phyloP scores from a whole-genome alignment of 2,329 filamentous ascomycete species.

The Ophiostoma triangulosporum region DNA sequence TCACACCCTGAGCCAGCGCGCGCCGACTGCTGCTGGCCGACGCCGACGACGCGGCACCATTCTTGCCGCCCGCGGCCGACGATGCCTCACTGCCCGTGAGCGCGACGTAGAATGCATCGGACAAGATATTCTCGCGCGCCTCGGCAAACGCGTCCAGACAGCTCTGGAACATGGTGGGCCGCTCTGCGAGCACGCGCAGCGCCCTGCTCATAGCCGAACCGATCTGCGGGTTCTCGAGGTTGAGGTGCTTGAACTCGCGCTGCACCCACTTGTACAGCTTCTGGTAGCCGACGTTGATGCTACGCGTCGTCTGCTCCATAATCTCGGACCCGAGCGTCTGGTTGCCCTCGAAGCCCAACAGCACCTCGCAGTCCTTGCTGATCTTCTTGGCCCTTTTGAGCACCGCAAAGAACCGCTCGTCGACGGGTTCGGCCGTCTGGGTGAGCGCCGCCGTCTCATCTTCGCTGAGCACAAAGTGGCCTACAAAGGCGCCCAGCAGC shows the following conservation, averaged over 20 bases:
- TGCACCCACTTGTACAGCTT: constrained; percentile 95
- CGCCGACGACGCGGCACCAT: neutral
- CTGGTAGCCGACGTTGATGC: constrained; percentile 80
- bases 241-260: constrained; percentile 79
- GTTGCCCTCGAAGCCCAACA: constrained; percentile 88
- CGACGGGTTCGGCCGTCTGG: constrained; percentile 65
- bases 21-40: constrained; percentile 23
- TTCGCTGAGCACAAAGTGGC: constrained; percentile 74
- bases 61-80: neutral
- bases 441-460: constrained; percentile 66
- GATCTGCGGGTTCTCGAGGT: constrained; percentile 89
- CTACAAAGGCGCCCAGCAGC: constrained; percentile 61
- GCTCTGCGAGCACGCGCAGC: constrained; percentile 74
- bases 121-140: constrained; percentile 71
- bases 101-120: constrained; percentile 78
- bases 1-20: constrained; percentile 40
- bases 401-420: constrained; percentile 70
- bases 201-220: constrained; percentile 72
- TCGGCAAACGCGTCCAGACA: constrained; percentile 90
- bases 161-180: constrained; percentile 81
- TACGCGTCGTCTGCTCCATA: constrained; percentile 79
- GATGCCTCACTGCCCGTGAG: constrained; percentile 49
- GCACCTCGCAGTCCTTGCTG: constrained; percentile 72
- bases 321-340: constrained; percentile 79
- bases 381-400: constrained; percentile 75